Percentiles rank a stretch among this genome's conserved stretches.
phyloP scores from a whole-genome alignment of 225 moss, liverwort and hornwort genomes.

The Ulota crispa region DNA sequence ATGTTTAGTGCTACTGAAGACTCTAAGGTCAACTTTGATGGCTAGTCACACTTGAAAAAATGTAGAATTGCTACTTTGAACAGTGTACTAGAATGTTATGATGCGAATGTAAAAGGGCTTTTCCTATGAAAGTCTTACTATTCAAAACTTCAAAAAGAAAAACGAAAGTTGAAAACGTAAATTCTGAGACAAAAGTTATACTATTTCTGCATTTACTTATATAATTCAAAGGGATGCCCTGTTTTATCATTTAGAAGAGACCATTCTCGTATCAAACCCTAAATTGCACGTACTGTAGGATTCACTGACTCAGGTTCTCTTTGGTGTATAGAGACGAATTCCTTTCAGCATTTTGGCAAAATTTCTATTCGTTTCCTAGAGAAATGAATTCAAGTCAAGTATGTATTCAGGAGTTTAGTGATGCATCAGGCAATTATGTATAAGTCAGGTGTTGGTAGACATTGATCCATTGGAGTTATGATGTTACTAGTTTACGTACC shows the following conservation, averaged over 20 bases:
- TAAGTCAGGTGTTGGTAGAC: too few species aligned
- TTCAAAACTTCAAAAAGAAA: too few species aligned
- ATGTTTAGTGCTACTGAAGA: too few species aligned
- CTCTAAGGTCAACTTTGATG: too few species aligned
- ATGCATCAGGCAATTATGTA: background rate
- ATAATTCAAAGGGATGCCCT: background rate
- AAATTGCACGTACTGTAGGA: background rate
- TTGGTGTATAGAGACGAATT: background rate
- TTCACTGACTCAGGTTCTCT: background rate
- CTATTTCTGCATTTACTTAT: background rate
- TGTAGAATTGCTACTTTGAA: too few species aligned
- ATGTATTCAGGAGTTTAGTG: background rate
- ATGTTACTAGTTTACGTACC: too few species aligned
- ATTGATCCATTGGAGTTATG: too few species aligned
- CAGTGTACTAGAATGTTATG: too few species aligned
- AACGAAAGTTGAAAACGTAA: background rate
- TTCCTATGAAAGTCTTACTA: too few species aligned
- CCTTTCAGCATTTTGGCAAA: background rate
- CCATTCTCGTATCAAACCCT: background rate
- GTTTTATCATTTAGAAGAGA: background rate
- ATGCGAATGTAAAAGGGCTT: too few species aligned
- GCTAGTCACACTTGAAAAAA: too few species aligned
- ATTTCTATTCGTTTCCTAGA: background rate
- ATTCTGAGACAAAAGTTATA: background rate
- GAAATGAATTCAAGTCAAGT: background rate